phyloP scores from a whole-genome alignment of 345 rosid genomes.

The Aethionema arabicum region DNA sequence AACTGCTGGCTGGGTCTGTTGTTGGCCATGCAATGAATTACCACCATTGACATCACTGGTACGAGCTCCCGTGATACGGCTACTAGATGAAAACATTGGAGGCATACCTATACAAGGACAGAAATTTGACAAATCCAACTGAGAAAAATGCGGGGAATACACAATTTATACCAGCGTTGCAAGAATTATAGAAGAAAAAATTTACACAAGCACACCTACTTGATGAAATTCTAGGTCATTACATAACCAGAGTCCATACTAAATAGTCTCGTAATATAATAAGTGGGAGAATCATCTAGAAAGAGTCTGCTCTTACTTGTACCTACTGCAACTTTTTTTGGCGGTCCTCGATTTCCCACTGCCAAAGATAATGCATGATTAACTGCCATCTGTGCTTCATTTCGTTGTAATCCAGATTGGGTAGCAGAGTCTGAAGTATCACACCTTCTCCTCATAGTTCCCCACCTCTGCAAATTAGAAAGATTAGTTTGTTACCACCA shows the following conservation, averaged over 20 bases:
- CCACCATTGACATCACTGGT: conserved; percentile 31
- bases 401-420: conserved; percentile 50
- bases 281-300: conserved; percentile 8
- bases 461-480: conserved; percentile 71
- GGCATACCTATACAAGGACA: conserved; percentile 38
- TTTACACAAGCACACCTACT: neutral
- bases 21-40: conserved; percentile 40
- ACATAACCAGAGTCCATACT: conserved; percentile 1
- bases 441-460: conserved; percentile 47
- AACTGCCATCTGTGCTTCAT: conserved; percentile 78
- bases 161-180: neutral
- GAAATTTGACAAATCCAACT: conserved; percentile 14
- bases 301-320: conserved; percentile 29
- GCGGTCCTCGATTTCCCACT: conserved; percentile 51
- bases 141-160: neutral
- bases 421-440: conserved; percentile 39
- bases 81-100: conserved; percentile 36
- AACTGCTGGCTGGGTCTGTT: conserved; percentile 44
- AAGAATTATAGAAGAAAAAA: conserved; percentile 3
- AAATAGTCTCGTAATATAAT: neutral
- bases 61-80: conserved; percentile 40
- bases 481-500: conserved; percentile 34
- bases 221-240: neutral
- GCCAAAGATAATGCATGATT: conserved; percentile 77
- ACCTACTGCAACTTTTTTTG: conserved; percentile 47